These are phyloP conservation scores for Boletus pseudo-olivaceus DNA, from an alignment of 768 basidiomycete genomes.

Conservation along the genomic window DNA sequence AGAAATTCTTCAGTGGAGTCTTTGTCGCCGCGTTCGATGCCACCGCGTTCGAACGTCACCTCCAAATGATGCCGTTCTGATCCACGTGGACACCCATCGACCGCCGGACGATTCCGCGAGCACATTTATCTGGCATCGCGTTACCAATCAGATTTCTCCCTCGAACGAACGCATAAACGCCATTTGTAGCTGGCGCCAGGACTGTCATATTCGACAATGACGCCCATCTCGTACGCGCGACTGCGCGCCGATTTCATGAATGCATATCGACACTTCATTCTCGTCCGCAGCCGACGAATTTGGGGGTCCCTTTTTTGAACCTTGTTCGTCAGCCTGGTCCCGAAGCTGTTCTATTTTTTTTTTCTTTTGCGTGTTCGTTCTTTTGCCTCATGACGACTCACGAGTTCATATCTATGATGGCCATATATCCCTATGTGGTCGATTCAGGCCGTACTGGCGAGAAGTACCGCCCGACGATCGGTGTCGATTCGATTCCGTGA, in stretches of 20 bases:
- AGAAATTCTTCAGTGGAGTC: neutral
- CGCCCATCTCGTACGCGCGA: constrained; percentile 19
- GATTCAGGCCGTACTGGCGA: neutral
- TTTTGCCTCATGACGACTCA: neutral
- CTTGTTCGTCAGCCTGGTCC: constrained; percentile 1
- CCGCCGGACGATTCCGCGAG: constrained; percentile 1
- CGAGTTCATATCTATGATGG: constrained; percentile 13
- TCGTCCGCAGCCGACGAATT: constrained; percentile 2
- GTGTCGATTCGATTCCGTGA: constrained; percentile 8
- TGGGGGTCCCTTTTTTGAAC: neutral
- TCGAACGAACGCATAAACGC: constrained; percentile 2
- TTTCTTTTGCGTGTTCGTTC: neutral
- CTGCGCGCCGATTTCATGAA: constrained; percentile 18
- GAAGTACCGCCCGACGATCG: constrained; percentile 14
- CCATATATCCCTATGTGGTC: constrained; percentile 12
- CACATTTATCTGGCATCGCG: neutral
- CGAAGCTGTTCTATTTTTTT: neutral
- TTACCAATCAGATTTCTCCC: neutral
- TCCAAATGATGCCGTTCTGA: neutral
- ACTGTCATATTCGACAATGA: neutral
- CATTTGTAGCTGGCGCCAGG: constrained; percentile 7
- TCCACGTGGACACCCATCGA: constrained; percentile 6
- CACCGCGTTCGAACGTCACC: neutral
- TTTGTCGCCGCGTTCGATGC: neutral
- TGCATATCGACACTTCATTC: neutral